Evolutionary conservation across 148 eudicot species (phyloP).

Genomic region (Amaranthus palmeri): DNA sequence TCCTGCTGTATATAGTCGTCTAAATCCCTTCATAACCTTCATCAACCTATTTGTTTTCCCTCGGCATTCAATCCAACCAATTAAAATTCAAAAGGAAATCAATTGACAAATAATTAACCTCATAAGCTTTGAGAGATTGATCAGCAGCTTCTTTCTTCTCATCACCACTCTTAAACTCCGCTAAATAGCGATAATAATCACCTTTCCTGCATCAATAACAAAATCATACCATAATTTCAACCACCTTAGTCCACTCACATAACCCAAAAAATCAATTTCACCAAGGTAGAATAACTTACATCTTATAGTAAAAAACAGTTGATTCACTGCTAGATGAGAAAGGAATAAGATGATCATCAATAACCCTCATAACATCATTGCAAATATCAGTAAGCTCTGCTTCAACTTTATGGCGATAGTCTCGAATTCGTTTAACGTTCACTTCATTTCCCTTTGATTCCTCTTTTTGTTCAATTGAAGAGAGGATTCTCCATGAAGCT

Average conservation of each 20-base stretch:
- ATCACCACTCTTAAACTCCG: constrained; percentile 35
- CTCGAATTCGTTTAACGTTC: constrained; percentile 47
- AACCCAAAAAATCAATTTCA: background rate
- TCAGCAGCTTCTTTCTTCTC: constrained; percentile 38
- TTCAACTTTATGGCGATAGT: constrained; percentile 49
- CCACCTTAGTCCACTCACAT: background rate
- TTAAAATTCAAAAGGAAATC: background rate
- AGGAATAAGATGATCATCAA: constrained; percentile 58
- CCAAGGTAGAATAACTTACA: constrained; percentile 29
- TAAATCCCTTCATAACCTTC: too few species aligned
- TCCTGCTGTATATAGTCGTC: too few species aligned
- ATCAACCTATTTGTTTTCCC: too few species aligned
- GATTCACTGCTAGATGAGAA: constrained; percentile 50
- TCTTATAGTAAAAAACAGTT: constrained; percentile 57
- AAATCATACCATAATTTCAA: background rate
- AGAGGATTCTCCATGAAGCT: constrained; percentile 50
- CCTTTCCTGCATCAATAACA: constrained; percentile 38
- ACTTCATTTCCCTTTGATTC: constrained; percentile 47
- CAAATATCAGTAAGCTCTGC: constrained; percentile 49
- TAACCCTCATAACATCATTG: constrained; percentile 41
- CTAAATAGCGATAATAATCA: constrained; percentile 38
- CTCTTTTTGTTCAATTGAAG: constrained; percentile 58
- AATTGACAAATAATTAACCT: constrained; percentile 19
- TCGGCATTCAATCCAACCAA: too few species aligned
- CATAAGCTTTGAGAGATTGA: constrained; percentile 38